Evolutionary conservation across 1,284 basidiomycete genomes (phyloP), one percentile per base, ranked within the genome.

Genomic region (Cutaneotrichosporon arboriforme): DNA sequence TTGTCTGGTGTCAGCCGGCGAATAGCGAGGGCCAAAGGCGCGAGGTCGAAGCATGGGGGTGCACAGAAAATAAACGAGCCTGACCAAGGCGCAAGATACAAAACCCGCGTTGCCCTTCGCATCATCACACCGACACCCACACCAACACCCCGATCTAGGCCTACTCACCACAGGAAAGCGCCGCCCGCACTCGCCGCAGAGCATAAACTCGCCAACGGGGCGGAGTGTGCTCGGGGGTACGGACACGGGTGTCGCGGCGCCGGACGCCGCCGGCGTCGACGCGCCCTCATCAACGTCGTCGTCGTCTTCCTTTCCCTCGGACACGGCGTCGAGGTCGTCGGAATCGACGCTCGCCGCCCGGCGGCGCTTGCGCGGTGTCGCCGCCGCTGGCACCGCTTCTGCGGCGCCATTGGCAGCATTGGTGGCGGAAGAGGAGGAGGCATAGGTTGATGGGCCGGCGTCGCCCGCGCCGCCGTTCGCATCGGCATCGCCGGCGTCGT

Each of bases 131-230:
- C 8, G n/a, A n/a, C n/a, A n/a, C n/a, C n/a, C n/a, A n/a, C n/a
- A n/a, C n/a, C n/a, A n/a, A n/a, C n/a, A n/a, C 20, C 26, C 26
- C 10, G 20, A 4, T 36, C 10, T 33, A 38, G 4, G 21, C 3
- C 7, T 12, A 78, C 88, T 57, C 76, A 96, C 89, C 63, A 94
- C 87, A 17, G 90, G 92, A 70, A 97, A 97, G 63, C 85, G 82
- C 54, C 86, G 85, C 49, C 80, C 79, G 73, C 94, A 98, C 57
- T 82, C 81, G 2, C 84, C 87, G 65, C 94, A 98, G 15, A 81
- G 78, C 63, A 86, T 85, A 54, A 93, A 88, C 64, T 83, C 85
- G 0, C 92, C 94, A 1, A 86, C 80, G 1, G 83, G 78, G 3
- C 87, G 87, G 55, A 86, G 57, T 1, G 60, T 52, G 7, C 54